These are phyloP conservation scores for Termitomyces sp. DNA, from an alignment of 768 basidiomycete species.

Conservation along the genomic window DNA sequence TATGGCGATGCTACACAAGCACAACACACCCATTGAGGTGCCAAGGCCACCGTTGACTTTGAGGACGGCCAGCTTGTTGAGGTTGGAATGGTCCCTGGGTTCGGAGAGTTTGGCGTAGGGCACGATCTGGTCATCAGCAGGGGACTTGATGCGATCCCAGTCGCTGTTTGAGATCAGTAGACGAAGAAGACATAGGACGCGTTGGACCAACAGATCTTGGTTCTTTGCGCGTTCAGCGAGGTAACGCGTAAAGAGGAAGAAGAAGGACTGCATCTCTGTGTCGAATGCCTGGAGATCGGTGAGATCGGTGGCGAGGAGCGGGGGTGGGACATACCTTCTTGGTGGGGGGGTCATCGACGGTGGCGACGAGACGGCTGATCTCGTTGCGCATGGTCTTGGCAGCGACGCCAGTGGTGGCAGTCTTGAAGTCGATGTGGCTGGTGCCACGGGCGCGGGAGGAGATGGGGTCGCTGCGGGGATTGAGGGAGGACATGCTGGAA, in stretches of 20 bases:
- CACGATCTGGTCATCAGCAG: conserved; percentile 79
- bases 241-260: conserved; percentile 93
- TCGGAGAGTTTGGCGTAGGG: conserved; percentile 70
- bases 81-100: conserved; percentile 51
- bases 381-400: conserved; percentile 98
- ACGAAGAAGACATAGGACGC: not conserved
- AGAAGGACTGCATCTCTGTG: conserved; percentile 95
- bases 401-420: conserved; percentile 90
- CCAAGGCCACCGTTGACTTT: conserved; percentile 94
- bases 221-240: conserved; percentile 83
- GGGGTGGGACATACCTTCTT: conserved; percentile 57
- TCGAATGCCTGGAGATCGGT: conserved; percentile 66
- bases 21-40: conserved; percentile 72
- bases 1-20: not conserved
- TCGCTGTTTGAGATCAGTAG: conserved; percentile 40
- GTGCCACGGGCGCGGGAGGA: conserved; percentile 69
- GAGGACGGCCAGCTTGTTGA: conserved; percentile 92
- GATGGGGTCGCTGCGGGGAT: conserved; percentile 64
- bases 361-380: conserved; percentile 86
- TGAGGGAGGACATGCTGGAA: conserved; percentile 46
- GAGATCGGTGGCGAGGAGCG: not conserved
- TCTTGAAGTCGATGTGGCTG: conserved; percentile 92
- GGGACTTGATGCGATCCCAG: conserved; percentile 88
- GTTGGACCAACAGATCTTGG: conserved; percentile 68
- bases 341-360: conserved; percentile 71